A percentile compares a stretch with the other conserved stretches of the same genome.
Evolutionary conservation across 2,329 filamentous ascomycete genomes (phyloP).

Genomic region (Stachybotrys echinatus): DNA sequence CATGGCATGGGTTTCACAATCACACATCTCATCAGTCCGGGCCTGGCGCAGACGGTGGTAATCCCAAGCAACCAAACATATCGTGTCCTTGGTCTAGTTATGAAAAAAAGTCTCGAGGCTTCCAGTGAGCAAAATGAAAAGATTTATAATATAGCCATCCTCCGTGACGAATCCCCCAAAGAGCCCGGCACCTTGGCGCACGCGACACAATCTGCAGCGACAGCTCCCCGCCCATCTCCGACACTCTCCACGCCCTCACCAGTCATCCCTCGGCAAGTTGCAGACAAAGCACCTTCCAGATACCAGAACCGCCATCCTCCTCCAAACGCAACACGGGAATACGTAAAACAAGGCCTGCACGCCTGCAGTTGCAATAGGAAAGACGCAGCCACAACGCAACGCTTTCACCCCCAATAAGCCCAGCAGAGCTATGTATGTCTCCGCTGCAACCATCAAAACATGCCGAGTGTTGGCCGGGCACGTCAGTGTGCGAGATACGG

Average conservation of each 20-base stretch:
- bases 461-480: neutral
- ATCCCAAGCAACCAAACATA: neutral
- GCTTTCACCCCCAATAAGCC: neutral
- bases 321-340: constrained; percentile 23
- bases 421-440: neutral
- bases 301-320: constrained; percentile 22
- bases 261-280: constrained; percentile 23
- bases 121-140: constrained; percentile 37
- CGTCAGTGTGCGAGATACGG: neutral
- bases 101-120: constrained; percentile 22
- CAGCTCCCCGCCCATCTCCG: constrained; percentile 13
- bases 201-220: constrained; percentile 12
- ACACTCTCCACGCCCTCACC: constrained; percentile 15
- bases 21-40: too few species aligned
- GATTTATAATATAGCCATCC: constrained; percentile 43
- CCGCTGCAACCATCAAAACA: neutral
- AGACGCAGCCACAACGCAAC: constrained; percentile 12
- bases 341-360: constrained; percentile 29
- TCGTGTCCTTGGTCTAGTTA: neutral
- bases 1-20: too few species aligned
- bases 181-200: constrained; percentile 14
- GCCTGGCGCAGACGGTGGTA: too few species aligned
- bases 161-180: constrained; percentile 16
- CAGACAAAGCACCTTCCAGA: constrained; percentile 20
- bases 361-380: constrained; percentile 20